Conservation (phyloP, 331 rosid genomes). For the Cydonia oblonga region DNA sequence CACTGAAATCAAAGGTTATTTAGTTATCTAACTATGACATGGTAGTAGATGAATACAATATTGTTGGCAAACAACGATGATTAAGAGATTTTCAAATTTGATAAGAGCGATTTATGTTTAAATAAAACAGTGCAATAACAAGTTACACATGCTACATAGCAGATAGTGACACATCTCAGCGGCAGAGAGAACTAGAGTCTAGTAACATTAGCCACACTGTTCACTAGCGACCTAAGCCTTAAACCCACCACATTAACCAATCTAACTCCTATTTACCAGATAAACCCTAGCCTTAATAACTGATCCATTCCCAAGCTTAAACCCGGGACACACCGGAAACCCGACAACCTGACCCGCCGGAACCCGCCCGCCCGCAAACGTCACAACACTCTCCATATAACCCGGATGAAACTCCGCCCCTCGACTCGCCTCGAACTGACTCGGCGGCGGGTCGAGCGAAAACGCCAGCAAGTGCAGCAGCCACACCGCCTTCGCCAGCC, state of each 20-base stretch:
- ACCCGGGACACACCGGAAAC: constrained; percentile 81
- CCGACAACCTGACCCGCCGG: constrained; percentile 69
- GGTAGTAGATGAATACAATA: too few relatives aligned
- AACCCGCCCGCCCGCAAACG: constrained; percentile 43
- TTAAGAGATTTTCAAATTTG: too few relatives aligned
- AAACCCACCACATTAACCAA: neutral
- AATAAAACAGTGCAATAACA: too few relatives aligned
- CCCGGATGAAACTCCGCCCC: constrained; percentile 80
- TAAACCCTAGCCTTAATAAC: constrained; percentile 82
- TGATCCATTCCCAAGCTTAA: constrained; percentile 74
- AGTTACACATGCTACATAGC: too few relatives aligned
- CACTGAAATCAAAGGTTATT: too few relatives aligned
- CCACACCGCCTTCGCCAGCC: constrained; percentile 76
- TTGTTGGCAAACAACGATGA: too few relatives aligned
- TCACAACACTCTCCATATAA: constrained; percentile 80
- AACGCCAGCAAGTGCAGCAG: constrained; percentile 81
- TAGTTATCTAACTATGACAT: too few relatives aligned
- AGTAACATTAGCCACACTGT: neutral
- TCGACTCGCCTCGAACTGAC: constrained; percentile 79
- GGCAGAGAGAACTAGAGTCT: neutral
- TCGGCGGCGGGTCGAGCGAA: constrained; percentile 78
- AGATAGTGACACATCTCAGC: neutral
- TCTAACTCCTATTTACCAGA: constrained; percentile 43
- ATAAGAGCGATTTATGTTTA: too few relatives aligned
- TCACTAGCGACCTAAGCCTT: neutral